Conservation (phyloP, 2,329 filamentous ascomycete species). For the Neurospora sp. region DNA sequence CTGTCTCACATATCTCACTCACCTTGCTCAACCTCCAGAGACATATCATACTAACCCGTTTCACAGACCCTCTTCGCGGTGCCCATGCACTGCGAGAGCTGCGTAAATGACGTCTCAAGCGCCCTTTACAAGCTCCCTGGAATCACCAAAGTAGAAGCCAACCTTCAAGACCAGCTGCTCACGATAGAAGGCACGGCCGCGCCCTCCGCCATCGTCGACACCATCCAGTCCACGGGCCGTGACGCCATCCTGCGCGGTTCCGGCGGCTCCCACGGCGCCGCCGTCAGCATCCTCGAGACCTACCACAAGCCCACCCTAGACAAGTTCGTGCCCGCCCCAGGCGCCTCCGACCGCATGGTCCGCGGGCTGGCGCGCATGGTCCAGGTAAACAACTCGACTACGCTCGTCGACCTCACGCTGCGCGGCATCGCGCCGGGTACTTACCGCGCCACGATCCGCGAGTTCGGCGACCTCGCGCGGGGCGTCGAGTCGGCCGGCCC, state of each 20-base stretch:
- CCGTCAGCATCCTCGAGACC: conserved; percentile 93
- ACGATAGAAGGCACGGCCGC: conserved; percentile 82
- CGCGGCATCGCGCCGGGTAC: conserved; percentile 70
- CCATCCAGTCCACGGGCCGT: conserved; percentile 81
- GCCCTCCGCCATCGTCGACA: conserved; percentile 78
- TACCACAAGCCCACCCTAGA: conserved; percentile 45
- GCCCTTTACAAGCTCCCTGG: conserved; percentile 69
- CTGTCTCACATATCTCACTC: not conserved
- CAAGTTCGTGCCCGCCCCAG: conserved; percentile 15
- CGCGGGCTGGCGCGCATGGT: conserved; percentile 89
- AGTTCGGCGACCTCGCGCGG: conserved; percentile 76
- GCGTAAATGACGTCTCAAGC: conserved; percentile 76
- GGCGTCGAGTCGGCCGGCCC: conserved; percentile 76
- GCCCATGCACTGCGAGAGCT: conserved; percentile 82
- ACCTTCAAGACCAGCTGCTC: conserved; percentile 73
- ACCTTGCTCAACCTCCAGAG: not conserved
- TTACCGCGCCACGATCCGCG: conserved; percentile 77
- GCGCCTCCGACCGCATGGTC: conserved; percentile 45
- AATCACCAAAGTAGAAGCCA: conserved; percentile 73
- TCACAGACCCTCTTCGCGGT: conserved; percentile 85
- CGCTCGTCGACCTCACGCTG: conserved; percentile 79
- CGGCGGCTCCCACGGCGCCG: conserved; percentile 72
- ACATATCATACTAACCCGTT: conserved; percentile 1
- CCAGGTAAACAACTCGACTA: conserved; percentile 69
- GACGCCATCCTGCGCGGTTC: conserved; percentile 91